Percentiles rank a stretch among this genome's conserved stretches.
Conservation (phyloP, 129 eudicot species). For the Escallonia herrerae region DNA sequence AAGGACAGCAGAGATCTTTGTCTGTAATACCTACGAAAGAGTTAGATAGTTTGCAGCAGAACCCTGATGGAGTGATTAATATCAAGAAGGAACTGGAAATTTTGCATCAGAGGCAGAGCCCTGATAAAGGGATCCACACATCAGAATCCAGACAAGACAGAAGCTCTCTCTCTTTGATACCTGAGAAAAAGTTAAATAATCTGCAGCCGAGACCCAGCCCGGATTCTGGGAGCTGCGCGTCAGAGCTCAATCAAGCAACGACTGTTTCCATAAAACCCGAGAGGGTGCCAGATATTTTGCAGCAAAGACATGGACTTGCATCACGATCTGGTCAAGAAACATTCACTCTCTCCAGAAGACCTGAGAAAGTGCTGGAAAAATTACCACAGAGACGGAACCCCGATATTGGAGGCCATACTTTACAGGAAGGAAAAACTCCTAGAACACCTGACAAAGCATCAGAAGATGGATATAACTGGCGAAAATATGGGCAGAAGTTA, state of each 20-base stretch:
- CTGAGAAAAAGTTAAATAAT: conserved; percentile 17
- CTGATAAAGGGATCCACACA: conserved; percentile 16
- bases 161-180: conserved; percentile 25
- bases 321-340: conserved; percentile 26
- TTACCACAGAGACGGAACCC: conserved; percentile 57
- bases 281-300: conserved; percentile 55
- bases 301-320: conserved; percentile 20
- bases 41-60: conserved; percentile 11
- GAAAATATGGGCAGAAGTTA: conserved; percentile 86
- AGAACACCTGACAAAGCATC: conserved; percentile 63
- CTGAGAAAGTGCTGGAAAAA: conserved; percentile 54
- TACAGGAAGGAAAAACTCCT: conserved; percentile 35
- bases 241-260: conserved; percentile 4
- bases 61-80: conserved; percentile 11
- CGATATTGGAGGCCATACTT: conserved; percentile 30
- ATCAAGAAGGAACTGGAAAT: conserved; percentile 24
- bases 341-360: conserved; percentile 16
- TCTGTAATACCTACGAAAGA: conserved; percentile 7
- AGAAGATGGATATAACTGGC: conserved; percentile 84
- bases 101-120: conserved; percentile 21
- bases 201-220: conserved; percentile 17
- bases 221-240: conserved; percentile 6
- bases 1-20: background rate
- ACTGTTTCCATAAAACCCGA: conserved; percentile 28
- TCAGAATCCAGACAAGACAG: conserved; percentile 38